Base-by-base conservation (phyloP, 2,329 filamentous ascomycete genomes). In the Cladorrhinum sp. region DNA sequence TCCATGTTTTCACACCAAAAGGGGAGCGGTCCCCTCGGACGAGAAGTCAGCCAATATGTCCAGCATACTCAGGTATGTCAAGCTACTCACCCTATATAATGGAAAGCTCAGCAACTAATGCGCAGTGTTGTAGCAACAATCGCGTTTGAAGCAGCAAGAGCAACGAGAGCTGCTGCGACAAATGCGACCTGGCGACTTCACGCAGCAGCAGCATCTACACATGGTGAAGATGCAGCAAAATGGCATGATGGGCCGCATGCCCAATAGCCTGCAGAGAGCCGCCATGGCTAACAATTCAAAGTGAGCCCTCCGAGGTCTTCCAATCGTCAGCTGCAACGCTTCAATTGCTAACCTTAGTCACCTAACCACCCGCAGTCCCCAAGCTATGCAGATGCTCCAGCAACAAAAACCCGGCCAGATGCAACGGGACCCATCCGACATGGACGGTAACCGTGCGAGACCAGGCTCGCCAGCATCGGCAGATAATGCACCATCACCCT, bases 401-500 rank as follows among this genome's bases (percentile, higher is more conserved):
- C 84, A 92, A 76, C 86, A 90, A 70, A 87, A 87, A 67, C 71
- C 68, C 60, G 70, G 69, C 60, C 87, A 90, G 73, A 96, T 96
- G 90, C 90, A 94, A 73, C 84, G 92, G 62, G 92, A 96, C 70
- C 90, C 91, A 58, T 94, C 91, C 16, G 87, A 89, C 64, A 92
- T 95, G 84, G 92, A 96, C 69, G 89, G 89, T 74, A 91, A 89
- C 75, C 90, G 89, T 62, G 87, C 88, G 65, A 86, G 92, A 62
- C 88, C 92, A 26, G 87, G 88, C 61, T 96, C 94, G 33, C 94
- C 94, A 7, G 86, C 87, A 55, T 88, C 89, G 39, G 88, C 87
- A 58, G 93, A 97, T 57, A 95, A 95, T 70, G 92, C 91, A 24
- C 92, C 92, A 3, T 98, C 94, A 30, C 94, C 94, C 1, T 94